phyloP scores from a whole-genome alignment of 805 yeast genomes.

The Kazachstania africana region DNA sequence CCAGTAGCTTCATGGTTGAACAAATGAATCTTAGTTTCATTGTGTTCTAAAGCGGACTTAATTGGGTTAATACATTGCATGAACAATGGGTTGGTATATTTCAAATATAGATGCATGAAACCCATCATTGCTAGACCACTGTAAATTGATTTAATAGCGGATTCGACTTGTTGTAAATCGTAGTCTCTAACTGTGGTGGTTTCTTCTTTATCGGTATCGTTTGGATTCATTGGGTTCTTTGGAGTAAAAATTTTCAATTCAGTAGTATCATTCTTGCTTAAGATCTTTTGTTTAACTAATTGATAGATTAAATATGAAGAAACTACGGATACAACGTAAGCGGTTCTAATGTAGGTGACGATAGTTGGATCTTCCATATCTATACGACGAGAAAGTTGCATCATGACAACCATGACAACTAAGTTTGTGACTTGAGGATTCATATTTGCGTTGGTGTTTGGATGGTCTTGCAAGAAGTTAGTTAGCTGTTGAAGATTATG shows the following conservation, averaged over 20 bases:
- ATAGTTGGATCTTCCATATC: conserved; percentile 78
- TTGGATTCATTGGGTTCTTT: conserved; percentile 57
- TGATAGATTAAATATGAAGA: conserved; percentile 57
- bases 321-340: conserved; percentile 55
- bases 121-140: conserved; percentile 95
- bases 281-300: conserved; percentile 47
- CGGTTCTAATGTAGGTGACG: conserved; percentile 63
- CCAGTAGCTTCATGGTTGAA: conserved; percentile 76
- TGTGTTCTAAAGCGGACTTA: conserved; percentile 80
- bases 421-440: conserved; percentile 83
- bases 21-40: conserved; percentile 82
- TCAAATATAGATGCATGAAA: conserved; percentile 95
- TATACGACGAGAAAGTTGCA: conserved; percentile 85
- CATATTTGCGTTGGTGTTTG: conserved; percentile 31
- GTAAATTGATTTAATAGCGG: conserved; percentile 70
- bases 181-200: conserved; percentile 87
- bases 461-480: neutral
- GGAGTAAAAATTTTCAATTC: conserved; percentile 84
- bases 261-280: conserved; percentile 76
- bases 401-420: conserved; percentile 86
- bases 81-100: conserved; percentile 91
- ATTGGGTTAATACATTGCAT: conserved; percentile 88
- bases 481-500: too few relatives aligned
- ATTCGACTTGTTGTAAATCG: conserved; percentile 76
- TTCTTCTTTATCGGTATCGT: conserved; percentile 81